A percentile compares a stretch with the other conserved stretches of the same genome.
These are phyloP conservation scores for Phytophthora sp. DNA, from an alignment of 352 stramenopile species.

Conservation along the genomic window DNA sequence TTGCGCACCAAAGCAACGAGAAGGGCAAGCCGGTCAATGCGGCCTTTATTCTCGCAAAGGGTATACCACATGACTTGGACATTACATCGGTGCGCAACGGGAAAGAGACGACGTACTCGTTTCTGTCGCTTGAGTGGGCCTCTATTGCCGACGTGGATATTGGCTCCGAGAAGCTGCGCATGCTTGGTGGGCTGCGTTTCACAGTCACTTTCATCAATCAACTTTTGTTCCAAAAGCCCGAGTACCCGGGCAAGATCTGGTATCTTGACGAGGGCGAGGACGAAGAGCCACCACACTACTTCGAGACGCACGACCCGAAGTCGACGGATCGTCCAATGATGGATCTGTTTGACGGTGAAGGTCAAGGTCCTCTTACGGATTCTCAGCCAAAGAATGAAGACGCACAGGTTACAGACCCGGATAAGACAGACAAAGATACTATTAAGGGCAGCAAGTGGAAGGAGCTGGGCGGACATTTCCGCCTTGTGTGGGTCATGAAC, in stretches of 20 bases:
- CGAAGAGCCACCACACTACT: constrained; percentile 40
- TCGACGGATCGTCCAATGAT: constrained; percentile 42
- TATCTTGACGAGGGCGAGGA: constrained; percentile 59
- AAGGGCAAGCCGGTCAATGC: constrained; percentile 55
- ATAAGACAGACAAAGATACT: constrained; percentile 8
- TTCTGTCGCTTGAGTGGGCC: constrained; percentile 84
- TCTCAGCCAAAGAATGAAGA: neutral
- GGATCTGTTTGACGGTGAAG: constrained; percentile 50
- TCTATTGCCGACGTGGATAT: constrained; percentile 87
- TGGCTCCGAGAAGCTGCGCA: constrained; percentile 71
- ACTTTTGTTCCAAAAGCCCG: constrained; percentile 52
- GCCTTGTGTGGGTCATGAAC: constrained; percentile 72
- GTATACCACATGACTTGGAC: constrained; percentile 67
- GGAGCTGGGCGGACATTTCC: constrained; percentile 58
- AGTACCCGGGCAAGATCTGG: constrained; percentile 67
- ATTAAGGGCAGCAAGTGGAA: constrained; percentile 41
- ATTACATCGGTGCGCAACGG: constrained; percentile 66
- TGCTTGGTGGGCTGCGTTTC: constrained; percentile 70
- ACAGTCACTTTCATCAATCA: constrained; percentile 65
- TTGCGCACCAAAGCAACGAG: constrained; percentile 58
- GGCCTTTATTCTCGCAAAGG: constrained; percentile 73
- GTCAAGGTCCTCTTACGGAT: constrained; percentile 25
- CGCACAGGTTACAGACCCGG: neutral
- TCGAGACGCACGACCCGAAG: constrained; percentile 43
- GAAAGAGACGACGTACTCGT: constrained; percentile 73